These are phyloP conservation scores for Pythium brachiatum DNA, from an alignment of 352 stramenopile species.

Conservation along the genomic window DNA sequence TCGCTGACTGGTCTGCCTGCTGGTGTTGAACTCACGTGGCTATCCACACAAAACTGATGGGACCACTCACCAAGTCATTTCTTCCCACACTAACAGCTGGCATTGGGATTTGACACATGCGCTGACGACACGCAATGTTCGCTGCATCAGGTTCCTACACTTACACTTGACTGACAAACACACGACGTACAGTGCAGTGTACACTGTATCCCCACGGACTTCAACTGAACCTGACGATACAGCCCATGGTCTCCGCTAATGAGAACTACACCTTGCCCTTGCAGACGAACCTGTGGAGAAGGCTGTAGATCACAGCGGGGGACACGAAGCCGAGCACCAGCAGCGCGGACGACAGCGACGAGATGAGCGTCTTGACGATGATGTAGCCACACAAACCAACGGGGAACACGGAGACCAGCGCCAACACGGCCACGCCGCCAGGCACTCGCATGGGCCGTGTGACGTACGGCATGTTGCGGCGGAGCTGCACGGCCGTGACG, in stretches of 20 bases:
- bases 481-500: conserved; percentile 75
- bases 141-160: too few species aligned
- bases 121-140: too few species aligned
- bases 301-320: conserved; percentile 3
- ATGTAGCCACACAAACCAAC: conserved; percentile 19
- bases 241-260: not conserved
- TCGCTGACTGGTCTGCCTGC: too few species aligned
- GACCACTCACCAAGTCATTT: too few species aligned
- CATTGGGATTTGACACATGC: too few species aligned
- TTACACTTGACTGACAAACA: too few species aligned
- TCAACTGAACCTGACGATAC: not conserved
- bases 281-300: not conserved
- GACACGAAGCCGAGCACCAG: conserved; percentile 15
- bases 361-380: conserved; percentile 13
- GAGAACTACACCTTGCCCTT: not conserved
- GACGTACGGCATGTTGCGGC: conserved; percentile 41
- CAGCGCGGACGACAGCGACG: conserved; percentile 5
- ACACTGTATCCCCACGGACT: too few species aligned
- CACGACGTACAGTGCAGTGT: too few species aligned
- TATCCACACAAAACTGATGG: too few species aligned
- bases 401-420: conserved; percentile 11
- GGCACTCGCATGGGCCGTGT: conserved; percentile 31
- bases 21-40: too few species aligned
- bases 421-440: conserved; percentile 17
- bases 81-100: too few species aligned